Percentiles rank a stretch among this genome's conserved stretches.
These are phyloP conservation scores for Trametes sp. DNA, from an alignment of 1,284 basidiomycete genomes.

Conservation along the genomic window DNA sequence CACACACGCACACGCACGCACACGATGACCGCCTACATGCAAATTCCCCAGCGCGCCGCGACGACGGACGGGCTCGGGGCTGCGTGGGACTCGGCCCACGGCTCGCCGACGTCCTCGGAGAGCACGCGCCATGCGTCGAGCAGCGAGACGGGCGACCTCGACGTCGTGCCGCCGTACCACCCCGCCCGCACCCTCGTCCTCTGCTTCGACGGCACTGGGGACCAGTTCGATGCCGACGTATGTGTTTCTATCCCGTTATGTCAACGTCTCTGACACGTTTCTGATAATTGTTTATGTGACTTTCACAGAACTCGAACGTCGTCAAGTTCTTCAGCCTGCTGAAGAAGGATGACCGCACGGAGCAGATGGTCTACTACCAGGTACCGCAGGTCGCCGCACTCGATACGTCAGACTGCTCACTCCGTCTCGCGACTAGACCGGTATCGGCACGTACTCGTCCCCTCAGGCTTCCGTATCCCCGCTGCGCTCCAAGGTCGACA, in stretches of 20 bases:
- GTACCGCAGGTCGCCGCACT: constrained; percentile 38
- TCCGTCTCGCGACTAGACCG: constrained; percentile 47
- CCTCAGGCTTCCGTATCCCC: constrained; percentile 51
- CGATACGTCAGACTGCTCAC: background rate
- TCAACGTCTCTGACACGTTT: no score
- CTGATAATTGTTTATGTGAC: background rate
- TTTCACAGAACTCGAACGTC: constrained; percentile 64
- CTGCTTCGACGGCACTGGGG: constrained; percentile 67
- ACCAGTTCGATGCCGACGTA: constrained; percentile 62
- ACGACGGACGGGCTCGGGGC: constrained; percentile 9
- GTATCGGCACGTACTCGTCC: constrained; percentile 61
- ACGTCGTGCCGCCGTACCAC: constrained; percentile 44
- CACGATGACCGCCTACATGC: constrained; percentile 1
- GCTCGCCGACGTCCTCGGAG: constrained; percentile 2
- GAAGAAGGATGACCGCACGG: constrained; percentile 55
- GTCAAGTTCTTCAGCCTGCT: constrained; percentile 63
- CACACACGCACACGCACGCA: background rate
- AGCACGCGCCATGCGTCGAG: constrained; percentile 19
- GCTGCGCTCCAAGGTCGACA: constrained; percentile 45
- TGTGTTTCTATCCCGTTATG: constrained; percentile 19
- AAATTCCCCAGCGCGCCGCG: constrained; percentile 13
- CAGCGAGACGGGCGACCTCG: constrained; percentile 29
- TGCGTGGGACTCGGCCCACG: background rate
- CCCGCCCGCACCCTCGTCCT: constrained; percentile 54
- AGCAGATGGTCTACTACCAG: constrained; percentile 72